Evolutionary conservation across 2,329 filamentous ascomycete genomes (phyloP).

Genomic region (Microdochium nivale): DNA sequence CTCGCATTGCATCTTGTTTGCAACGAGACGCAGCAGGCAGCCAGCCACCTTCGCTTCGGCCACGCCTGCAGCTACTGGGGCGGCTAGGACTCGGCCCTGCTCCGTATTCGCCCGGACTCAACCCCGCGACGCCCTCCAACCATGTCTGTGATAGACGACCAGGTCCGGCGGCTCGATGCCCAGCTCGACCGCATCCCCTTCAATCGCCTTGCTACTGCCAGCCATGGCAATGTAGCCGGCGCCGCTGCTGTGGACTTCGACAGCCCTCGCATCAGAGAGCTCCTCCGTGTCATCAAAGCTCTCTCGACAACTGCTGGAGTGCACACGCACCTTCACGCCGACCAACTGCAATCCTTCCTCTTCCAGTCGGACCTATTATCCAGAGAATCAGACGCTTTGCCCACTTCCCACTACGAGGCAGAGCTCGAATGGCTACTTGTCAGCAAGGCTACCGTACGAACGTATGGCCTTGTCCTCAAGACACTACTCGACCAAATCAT

Average conservation of each 20-base stretch:
- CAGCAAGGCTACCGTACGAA: conserved; percentile 86
- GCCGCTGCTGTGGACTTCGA: conserved; percentile 32
- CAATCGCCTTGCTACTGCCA: conserved; percentile 19
- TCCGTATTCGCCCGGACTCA: neutral
- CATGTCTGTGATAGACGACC: conserved; percentile 14
- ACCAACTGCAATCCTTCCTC: conserved; percentile 54
- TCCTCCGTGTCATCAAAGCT: conserved; percentile 61
- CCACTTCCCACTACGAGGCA: conserved; percentile 48
- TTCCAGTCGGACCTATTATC: conserved; percentile 49
- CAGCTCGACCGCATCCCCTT: conserved; percentile 57
- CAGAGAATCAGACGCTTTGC: conserved; percentile 15
- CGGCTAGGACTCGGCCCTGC: neutral
- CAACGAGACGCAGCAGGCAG: no score
- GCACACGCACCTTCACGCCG: conserved; percentile 49
- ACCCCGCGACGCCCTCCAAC: neutral
- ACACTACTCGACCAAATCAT: conserved; percentile 76
- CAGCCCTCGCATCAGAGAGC: conserved; percentile 46
- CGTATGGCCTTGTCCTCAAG: conserved; percentile 72
- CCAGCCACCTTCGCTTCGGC: no score
- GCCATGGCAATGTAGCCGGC: neutral
- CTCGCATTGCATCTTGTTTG: no score
- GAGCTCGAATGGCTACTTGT: conserved; percentile 88
- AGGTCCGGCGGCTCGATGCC: conserved; percentile 54
- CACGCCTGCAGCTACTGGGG: no score
- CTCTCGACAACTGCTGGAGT: conserved; percentile 63